phyloP scores from a whole-genome alignment of 805 yeast species.

The Lipomyces starkeyi region DNA sequence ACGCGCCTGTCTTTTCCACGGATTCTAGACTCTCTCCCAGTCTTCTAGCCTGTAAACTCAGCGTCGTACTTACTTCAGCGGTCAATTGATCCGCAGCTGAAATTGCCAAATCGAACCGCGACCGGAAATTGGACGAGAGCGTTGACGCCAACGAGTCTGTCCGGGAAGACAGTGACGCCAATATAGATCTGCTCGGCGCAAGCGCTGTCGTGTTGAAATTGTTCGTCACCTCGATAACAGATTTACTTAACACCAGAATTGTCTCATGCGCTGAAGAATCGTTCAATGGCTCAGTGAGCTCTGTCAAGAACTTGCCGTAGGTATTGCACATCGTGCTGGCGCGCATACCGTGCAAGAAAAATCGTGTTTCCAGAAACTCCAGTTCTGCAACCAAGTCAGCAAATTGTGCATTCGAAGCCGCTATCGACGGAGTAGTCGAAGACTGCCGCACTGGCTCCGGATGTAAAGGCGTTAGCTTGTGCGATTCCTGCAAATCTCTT shows the following conservation, averaged over 20 bases:
- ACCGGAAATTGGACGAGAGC: slow-evolving; percentile 19
- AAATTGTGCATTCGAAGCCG: slow-evolving; percentile 4
- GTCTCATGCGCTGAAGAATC: slow-evolving; percentile 1
- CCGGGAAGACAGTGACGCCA: slow-evolving; percentile 10
- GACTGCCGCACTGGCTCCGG: slow-evolving; percentile 1
- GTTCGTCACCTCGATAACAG: slow-evolving; percentile 4
- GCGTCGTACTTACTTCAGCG: slow-evolving; percentile 29
- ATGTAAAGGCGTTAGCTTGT: not conserved
- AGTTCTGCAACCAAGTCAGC: slow-evolving; percentile 22
- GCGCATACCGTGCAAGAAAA: slow-evolving; percentile 20
- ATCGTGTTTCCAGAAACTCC: slow-evolving; percentile 22
- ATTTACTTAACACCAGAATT: slow-evolving; percentile 1
- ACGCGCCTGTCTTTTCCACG: slow-evolving; percentile 25
- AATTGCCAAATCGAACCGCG: slow-evolving; percentile 33
- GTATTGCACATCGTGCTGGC: slow-evolving; percentile 15
- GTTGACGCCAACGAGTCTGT: slow-evolving; percentile 22
- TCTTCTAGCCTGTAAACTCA: slow-evolving; percentile 21
- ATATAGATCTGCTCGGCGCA: not conserved
- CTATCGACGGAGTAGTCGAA: slow-evolving; percentile 8
- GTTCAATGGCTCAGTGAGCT: not conserved
- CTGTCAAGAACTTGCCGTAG: slow-evolving; percentile 11
- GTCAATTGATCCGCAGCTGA: slow-evolving; percentile 32
- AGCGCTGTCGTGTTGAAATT: slow-evolving; percentile 11
- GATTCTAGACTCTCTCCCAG: slow-evolving; percentile 25
- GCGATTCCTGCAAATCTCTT: not conserved